These are phyloP conservation scores for Verbena officinalis DNA, from an alignment of 257 asterid species.

Conservation along the genomic window DNA sequence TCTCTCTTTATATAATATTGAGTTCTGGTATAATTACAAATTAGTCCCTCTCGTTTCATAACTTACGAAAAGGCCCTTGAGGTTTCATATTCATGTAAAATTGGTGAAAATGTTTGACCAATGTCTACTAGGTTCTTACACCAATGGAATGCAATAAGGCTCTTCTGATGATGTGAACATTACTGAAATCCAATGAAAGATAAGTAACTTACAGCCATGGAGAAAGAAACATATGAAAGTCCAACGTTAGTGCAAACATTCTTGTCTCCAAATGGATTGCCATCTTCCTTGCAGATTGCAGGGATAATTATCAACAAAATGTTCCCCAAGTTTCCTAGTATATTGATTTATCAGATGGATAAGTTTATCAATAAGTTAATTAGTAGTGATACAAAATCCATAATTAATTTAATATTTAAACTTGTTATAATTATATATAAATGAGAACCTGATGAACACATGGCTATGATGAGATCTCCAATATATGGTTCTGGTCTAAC, in stretches of 20 bases:
- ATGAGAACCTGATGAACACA: slow-evolving; percentile 65
- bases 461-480: slow-evolving; percentile 65
- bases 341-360: not conserved
- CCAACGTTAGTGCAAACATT: slow-evolving; percentile 56
- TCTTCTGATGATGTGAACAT: too few species aligned
- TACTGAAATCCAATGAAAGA: too few species aligned
- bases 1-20: too few species aligned
- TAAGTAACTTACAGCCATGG: slow-evolving; percentile 70
- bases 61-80: too few species aligned
- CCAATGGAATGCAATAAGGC: too few species aligned
- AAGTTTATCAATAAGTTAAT: not conserved
- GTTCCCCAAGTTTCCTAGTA: slow-evolving; percentile 82
- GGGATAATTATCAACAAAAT: slow-evolving; percentile 77
- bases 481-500: slow-evolving; percentile 72
- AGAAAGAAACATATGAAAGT: slow-evolving; percentile 82
- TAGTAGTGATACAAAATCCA: not conserved
- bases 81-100: too few species aligned
- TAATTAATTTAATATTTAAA: too few species aligned
- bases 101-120: too few species aligned
- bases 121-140: too few species aligned
- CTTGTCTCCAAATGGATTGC: slow-evolving; percentile 84
- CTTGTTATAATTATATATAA: too few species aligned
- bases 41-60: too few species aligned
- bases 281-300: slow-evolving; percentile 77
- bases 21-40: too few species aligned